Conservation (phyloP, 2,329 filamentous ascomycete genomes). For the Esteya vermicola region DNA sequence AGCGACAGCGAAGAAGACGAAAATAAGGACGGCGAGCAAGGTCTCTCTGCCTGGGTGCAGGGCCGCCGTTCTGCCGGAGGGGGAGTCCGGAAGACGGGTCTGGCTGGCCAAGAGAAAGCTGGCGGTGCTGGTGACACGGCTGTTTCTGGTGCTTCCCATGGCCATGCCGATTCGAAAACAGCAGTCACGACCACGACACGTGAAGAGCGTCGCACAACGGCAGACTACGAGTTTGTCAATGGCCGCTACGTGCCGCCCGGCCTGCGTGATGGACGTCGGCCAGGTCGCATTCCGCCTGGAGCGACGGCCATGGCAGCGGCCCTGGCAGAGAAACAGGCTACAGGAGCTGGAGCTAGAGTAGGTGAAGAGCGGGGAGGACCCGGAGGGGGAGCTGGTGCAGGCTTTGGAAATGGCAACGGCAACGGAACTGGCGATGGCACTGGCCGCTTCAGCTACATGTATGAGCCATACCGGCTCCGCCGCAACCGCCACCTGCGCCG, state of each 20-base stretch:
- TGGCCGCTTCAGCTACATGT: too few relatives aligned
- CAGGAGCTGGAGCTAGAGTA: too few relatives aligned
- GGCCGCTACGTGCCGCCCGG: constrained; percentile 10
- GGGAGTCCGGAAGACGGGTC: too few relatives aligned
- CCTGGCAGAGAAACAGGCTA: constrained; percentile 2
- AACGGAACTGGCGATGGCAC: neutral
- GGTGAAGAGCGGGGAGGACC: too few relatives aligned
- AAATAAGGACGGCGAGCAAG: neutral
- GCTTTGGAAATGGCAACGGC: neutral
- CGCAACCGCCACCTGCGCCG: too few relatives aligned
- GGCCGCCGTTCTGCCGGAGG: too few relatives aligned
- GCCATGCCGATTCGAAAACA: too few relatives aligned
- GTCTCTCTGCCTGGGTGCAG: neutral
- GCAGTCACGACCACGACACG: neutral
- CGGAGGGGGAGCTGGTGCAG: too few relatives aligned
- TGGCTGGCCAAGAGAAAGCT: too few relatives aligned
- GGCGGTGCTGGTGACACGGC: too few relatives aligned
- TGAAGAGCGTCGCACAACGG: constrained; percentile 4
- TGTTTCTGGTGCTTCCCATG: too few relatives aligned
- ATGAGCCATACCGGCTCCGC: too few relatives aligned
- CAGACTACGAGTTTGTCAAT: constrained; percentile 11
- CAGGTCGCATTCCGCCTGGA: constrained; percentile 6
- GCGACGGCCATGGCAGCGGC: neutral
- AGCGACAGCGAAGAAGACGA: neutral
- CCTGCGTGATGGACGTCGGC: constrained; percentile 9